Percentiles rank a stretch among this genome's conserved stretches.
Conservation (phyloP, 2,329 filamentous ascomycete species). For the Aspergillus vadensis region DNA sequence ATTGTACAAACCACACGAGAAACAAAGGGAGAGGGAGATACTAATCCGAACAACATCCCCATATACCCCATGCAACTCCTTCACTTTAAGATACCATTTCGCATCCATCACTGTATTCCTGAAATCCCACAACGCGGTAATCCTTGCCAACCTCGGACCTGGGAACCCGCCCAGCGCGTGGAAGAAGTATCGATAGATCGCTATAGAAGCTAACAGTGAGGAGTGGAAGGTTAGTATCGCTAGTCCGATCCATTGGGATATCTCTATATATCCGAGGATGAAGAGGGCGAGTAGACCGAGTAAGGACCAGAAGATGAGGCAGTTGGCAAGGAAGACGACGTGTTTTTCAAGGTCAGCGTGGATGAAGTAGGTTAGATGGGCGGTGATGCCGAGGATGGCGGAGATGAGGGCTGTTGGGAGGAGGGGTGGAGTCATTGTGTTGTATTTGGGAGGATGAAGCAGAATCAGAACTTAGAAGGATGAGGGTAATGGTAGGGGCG, state of each 20-base stretch:
- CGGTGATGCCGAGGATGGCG: neutral
- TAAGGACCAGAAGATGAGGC: neutral
- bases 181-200: slow-evolving; percentile 12
- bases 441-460: neutral
- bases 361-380: slow-evolving; percentile 9
- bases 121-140: slow-evolving; percentile 7
- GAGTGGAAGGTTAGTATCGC: neutral
- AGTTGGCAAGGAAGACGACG: neutral
- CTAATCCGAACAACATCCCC: slow-evolving; percentile 15
- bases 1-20: neutral
- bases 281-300: neutral
- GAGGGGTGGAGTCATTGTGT: neutral
- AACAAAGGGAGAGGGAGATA: neutral
- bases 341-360: slow-evolving; percentile 11
- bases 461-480: no score
- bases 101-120: slow-evolving; percentile 1
- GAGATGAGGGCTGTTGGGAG: slow-evolving; percentile 1
- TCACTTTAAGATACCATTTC: slow-evolving; percentile 10
- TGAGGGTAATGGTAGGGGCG: no score
- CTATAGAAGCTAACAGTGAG: slow-evolving; percentile 4
- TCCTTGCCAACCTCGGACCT: neutral
- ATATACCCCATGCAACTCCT: slow-evolving; percentile 10
- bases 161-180: slow-evolving; percentile 7
- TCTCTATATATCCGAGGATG: neutral
- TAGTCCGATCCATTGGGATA: neutral